Conservation (phyloP, 2,329 filamentous ascomycete genomes). For the Huntiella bhutanensis region DNA sequence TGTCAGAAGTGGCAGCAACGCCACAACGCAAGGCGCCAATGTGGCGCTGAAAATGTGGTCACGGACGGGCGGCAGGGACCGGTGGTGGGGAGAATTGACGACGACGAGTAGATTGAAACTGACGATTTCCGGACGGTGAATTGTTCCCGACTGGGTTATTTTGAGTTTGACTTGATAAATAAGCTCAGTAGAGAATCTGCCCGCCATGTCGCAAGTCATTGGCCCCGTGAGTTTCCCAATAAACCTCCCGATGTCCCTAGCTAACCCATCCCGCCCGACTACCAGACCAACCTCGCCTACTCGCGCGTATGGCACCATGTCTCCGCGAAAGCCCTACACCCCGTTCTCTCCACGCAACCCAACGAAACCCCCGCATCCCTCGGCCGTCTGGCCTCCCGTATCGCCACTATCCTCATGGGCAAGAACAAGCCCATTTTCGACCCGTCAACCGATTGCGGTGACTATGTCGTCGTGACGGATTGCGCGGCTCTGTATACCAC, state of each 20-base stretch:
- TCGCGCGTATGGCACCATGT: slow-evolving; percentile 83
- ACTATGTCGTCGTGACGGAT: slow-evolving; percentile 90
- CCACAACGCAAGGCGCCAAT: slow-evolving; percentile 1
- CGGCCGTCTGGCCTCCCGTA: slow-evolving; percentile 71
- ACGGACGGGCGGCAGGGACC: not conserved
- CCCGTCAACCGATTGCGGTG: slow-evolving; percentile 93
- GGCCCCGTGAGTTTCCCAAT: slow-evolving; percentile 39
- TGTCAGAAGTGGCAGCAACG: slow-evolving; percentile 7
- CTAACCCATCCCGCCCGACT: slow-evolving; percentile 7
- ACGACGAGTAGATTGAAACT: not conserved
- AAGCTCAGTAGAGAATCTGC: not conserved
- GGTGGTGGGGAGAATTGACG: not conserved
- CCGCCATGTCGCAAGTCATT: slow-evolving; percentile 57
- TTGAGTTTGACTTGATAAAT: no score
- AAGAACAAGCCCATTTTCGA: slow-evolving; percentile 98
- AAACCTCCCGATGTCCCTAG: no score
- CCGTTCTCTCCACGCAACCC: slow-evolving; percentile 37
- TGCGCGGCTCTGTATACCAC: slow-evolving; percentile 76
- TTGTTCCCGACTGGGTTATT: not conserved
- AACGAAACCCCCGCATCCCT: slow-evolving; percentile 55
- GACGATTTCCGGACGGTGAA: not conserved
- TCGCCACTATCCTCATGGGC: slow-evolving; percentile 81
- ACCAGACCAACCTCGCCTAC: slow-evolving; percentile 85
- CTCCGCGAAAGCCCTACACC: slow-evolving; percentile 50
- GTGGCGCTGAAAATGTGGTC: not conserved